These are phyloP conservation scores for Penicillium goetzii DNA, from an alignment of 495 filamentous ascomycete species.

Conservation along the genomic window DNA sequence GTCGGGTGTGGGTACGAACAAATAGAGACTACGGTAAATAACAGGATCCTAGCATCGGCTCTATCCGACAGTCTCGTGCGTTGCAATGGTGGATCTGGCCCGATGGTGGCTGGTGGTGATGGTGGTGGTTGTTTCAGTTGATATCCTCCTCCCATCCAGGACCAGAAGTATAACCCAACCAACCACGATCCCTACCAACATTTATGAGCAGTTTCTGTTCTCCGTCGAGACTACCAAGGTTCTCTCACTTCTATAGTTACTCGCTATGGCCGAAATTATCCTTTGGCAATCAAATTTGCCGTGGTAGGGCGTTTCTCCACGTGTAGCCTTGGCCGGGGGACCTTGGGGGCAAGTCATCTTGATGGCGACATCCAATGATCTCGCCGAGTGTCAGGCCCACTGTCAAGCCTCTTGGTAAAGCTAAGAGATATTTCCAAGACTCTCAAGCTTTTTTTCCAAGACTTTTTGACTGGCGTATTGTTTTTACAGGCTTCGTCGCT, in stretches of 20 bases:
- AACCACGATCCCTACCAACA: not conserved
- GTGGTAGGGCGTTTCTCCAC: conserved; percentile 14
- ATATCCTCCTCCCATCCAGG: not conserved
- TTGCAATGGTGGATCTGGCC: not conserved
- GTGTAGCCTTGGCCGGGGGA: conserved; percentile 28
- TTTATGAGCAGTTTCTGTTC: not conserved
- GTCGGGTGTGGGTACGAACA: not conserved
- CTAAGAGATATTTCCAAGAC: conserved; percentile 3
- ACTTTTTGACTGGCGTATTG: not conserved
- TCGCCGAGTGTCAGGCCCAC: conserved; percentile 9
- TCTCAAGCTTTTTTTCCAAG: conserved; percentile 10
- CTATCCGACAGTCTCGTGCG: not conserved
- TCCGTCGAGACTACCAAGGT: not conserved
- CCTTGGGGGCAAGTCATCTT: conserved; percentile 29
- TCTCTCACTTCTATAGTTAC: not conserved
- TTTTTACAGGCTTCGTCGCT: not conserved
- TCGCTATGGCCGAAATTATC: no score
- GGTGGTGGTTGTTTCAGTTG: not conserved
- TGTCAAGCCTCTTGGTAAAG: conserved; percentile 4
- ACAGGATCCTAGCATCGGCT: not conserved
- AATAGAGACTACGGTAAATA: not conserved
- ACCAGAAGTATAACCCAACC: not conserved
- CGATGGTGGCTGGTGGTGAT: not conserved
- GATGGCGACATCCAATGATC: conserved; percentile 24
- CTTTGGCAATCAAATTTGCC: not conserved